Conservation (phyloP, 148 eudicot species). For the Camellia japonica region DNA sequence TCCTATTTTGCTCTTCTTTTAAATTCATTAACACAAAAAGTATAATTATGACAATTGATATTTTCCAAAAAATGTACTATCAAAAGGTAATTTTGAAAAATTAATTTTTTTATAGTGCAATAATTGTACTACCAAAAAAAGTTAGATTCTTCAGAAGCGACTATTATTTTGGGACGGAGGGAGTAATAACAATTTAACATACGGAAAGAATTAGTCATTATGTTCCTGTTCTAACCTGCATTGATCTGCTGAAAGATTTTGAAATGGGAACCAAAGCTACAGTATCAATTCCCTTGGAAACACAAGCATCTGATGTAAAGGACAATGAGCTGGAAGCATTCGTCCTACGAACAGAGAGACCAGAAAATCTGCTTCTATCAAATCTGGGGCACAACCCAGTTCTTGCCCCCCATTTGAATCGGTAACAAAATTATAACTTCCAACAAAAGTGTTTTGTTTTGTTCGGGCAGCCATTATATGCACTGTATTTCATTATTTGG, state of each 20-base stretch:
- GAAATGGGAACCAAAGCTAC: constrained; percentile 14
- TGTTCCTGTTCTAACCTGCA: background rate
- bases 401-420: background rate
- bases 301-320: constrained; percentile 16
- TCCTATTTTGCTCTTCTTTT: too few species aligned
- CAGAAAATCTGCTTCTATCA: background rate
- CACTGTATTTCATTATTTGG: too few species aligned
- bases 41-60: too few species aligned
- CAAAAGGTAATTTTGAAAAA: too few species aligned
- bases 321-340: constrained; percentile 7
- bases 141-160: too few species aligned
- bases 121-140: too few species aligned
- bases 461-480: background rate
- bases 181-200: background rate
- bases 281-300: constrained; percentile 16
- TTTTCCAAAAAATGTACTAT: too few species aligned
- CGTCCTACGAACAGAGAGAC: background rate
- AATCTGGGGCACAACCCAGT: background rate
- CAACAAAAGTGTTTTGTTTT: background rate
- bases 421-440: background rate
- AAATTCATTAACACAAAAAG: too few species aligned
- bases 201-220: too few species aligned
- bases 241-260: constrained; percentile 9
- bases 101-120: too few species aligned
- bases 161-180: too few species aligned